phyloP scores from a whole-genome alignment of 257 asterid species.

The Gynochthodes officinalis region DNA sequence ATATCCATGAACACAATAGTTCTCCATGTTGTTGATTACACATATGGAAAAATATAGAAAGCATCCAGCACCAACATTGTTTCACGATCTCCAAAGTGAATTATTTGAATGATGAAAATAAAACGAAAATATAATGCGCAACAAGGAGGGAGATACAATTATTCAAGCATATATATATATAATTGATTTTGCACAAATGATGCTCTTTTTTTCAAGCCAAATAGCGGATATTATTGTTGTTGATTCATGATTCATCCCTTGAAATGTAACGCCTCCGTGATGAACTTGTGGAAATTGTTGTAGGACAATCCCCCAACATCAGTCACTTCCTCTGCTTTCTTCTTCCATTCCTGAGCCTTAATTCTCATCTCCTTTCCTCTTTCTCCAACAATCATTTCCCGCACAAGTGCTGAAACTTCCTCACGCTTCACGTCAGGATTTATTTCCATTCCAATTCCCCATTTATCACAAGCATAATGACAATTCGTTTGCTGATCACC shows the following conservation, averaged over 20 bases:
- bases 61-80: no score
- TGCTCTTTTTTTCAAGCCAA: no score
- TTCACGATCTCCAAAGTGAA: no score
- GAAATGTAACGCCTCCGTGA: constrained; percentile 25
- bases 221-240: no score
- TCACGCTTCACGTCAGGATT: constrained; percentile 38
- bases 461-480: constrained; percentile 37
- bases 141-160: no score
- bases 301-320: constrained; percentile 40
- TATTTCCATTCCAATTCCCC: constrained; percentile 53
- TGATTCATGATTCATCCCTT: not conserved
- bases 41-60: no score
- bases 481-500: constrained; percentile 53
- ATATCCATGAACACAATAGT: no score
- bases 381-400: constrained; percentile 43
- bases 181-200: no score
- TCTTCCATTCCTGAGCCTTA: constrained; percentile 55
- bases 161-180: no score
- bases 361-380: constrained; percentile 38
- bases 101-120: no score
- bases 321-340: constrained; percentile 36
- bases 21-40: no score
- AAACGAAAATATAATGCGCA: no score
- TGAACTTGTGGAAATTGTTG: constrained; percentile 31
- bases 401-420: constrained; percentile 34